Percentiles rank a stretch among this genome's conserved stretches.
Conservation (phyloP, 495 filamentous ascomycete species). For the Usnea hakonensis region DNA sequence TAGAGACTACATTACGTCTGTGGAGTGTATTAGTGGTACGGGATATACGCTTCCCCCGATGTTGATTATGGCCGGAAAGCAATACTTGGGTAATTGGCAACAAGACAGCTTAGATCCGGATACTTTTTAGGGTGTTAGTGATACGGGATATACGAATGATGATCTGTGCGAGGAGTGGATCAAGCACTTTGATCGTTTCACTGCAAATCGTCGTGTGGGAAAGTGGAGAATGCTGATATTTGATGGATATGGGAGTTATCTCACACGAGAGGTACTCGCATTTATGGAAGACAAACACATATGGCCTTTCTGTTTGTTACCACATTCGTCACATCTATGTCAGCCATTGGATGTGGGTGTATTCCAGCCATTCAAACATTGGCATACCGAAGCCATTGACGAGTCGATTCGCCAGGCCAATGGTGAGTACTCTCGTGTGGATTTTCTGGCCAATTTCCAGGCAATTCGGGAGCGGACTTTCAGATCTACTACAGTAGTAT, state of each 20-base stretch:
- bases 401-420: background rate
- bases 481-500: background rate
- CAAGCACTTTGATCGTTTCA: conserved; percentile 12
- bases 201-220: too few relatives aligned
- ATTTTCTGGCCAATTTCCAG: background rate
- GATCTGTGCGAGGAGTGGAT: conserved; percentile 5
- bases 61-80: conserved; percentile 4
- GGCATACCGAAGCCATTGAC: background rate
- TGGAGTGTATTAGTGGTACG: conserved; percentile 12
- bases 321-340: too few relatives aligned
- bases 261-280: too few relatives aligned
- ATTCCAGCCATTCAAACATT: conserved; percentile 30
- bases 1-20: conserved; percentile 11
- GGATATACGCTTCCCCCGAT: conserved; percentile 4
- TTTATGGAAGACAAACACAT: too few relatives aligned
- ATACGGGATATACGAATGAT: conserved; percentile 16
- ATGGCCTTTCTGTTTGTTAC: too few relatives aligned
- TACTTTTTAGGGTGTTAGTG: background rate
- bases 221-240: background rate
- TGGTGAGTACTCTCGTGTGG: background rate
- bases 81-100: background rate
- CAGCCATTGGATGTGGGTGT: conserved; percentile 8
- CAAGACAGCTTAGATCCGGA: background rate
- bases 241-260: background rate
- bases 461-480: background rate